phyloP scores from a whole-genome alignment of 139 green algal genomes.

The Ostreobium quekettii region DNA sequence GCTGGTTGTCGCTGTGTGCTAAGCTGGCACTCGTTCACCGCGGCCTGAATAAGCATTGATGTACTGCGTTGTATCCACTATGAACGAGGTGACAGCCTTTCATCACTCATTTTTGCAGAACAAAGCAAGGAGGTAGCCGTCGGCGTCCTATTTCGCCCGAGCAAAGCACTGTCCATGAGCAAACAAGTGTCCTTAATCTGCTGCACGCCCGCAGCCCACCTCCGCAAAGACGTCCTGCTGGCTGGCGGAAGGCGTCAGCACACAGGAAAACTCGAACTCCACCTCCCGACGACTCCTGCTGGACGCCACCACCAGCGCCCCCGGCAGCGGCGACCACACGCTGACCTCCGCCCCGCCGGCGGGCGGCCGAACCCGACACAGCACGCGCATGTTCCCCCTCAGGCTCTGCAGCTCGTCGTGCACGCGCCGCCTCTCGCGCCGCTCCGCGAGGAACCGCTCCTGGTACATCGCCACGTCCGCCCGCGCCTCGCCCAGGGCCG shows the following conservation, averaged over 20 bases:
- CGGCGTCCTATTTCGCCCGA: too few relatives aligned
- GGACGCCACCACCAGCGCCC: constrained; percentile 20
- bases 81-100: too few relatives aligned
- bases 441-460: constrained; percentile 43
- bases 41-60: too few relatives aligned
- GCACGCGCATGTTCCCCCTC: constrained; percentile 62
- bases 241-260: too few relatives aligned
- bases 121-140: too few relatives aligned
- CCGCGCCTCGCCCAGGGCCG: constrained; percentile 12
- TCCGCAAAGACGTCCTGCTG: constrained; percentile 20
- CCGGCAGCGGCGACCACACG: constrained; percentile 24
- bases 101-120: too few relatives aligned
- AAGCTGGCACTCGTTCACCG: too few relatives aligned
- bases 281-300: constrained; percentile 26
- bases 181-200: background rate
- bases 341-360: background rate
- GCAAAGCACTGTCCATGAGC: too few relatives aligned
- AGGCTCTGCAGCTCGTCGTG: constrained; percentile 59
- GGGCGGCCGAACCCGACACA: constrained; percentile 41
- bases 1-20: too few relatives aligned
- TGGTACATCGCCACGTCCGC: constrained; percentile 28
- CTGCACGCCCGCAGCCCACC: background rate
- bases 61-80: too few relatives aligned
- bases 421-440: constrained; percentile 30
- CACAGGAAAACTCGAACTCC: too few relatives aligned